Conservation (phyloP, 257 asterid species). For the Solanum sitiens region DNA sequence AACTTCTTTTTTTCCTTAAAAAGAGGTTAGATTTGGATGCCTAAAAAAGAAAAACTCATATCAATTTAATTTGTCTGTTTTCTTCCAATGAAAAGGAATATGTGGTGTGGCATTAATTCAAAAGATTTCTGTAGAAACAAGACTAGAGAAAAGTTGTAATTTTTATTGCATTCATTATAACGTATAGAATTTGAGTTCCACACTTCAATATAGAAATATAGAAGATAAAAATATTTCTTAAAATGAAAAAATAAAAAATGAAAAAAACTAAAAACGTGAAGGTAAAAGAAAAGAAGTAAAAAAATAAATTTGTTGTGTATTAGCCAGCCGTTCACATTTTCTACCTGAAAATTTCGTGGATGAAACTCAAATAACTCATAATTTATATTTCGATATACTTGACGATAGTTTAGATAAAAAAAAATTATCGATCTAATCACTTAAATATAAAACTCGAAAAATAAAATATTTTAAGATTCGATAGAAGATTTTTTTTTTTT, state of each 20-base stretch:
- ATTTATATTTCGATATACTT: too few relatives aligned
- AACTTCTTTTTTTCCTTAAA: background rate
- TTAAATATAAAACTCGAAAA: background rate
- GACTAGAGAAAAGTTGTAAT: background rate
- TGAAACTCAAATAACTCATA: too few relatives aligned
- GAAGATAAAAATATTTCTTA: background rate
- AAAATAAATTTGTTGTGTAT: too few relatives aligned
- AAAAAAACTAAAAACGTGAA: background rate
- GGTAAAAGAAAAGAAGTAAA: background rate
- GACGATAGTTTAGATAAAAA: too few relatives aligned
- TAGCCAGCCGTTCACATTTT: too few relatives aligned
- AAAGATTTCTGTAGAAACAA: background rate
- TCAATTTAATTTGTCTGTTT: background rate
- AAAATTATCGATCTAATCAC: rapidly evolving
- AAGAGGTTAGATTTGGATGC: background rate
- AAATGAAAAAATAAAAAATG: background rate
- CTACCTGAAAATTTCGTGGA: too few relatives aligned
- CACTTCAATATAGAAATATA: background rate
- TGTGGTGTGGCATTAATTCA: background rate
- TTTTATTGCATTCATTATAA: background rate
- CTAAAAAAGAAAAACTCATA: background rate
- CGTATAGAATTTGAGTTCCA: background rate
- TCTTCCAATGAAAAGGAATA: background rate
- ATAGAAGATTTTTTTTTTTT: too few relatives aligned
- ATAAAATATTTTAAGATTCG: too few relatives aligned